phyloP scores from a whole-genome alignment of 139 green algal genomes.

The Chlorella sp. region DNA sequence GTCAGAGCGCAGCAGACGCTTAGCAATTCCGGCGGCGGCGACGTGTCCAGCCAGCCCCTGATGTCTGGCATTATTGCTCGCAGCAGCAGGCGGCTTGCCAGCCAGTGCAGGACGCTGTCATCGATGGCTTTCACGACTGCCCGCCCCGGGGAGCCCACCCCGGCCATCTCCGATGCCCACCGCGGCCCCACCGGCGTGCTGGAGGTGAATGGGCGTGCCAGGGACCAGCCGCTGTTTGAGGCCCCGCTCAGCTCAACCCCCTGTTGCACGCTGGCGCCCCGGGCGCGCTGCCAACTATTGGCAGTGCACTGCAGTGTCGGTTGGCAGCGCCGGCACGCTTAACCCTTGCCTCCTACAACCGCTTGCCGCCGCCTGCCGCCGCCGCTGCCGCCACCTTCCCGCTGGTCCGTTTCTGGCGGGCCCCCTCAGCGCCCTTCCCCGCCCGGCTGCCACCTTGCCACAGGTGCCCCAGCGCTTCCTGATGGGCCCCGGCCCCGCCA shows the following conservation, averaged over 20 bases:
- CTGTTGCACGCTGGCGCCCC: background rate
- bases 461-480: constrained; percentile 74
- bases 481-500: constrained; percentile 89
- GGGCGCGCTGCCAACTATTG: background rate
- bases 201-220: background rate
- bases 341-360: no score
- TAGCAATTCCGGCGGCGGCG: background rate
- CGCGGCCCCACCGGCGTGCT: constrained; percentile 42
- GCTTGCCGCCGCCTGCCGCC: background rate
- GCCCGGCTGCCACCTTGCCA: background rate
- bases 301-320: no score
- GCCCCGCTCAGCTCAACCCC: background rate
- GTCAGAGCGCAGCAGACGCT: background rate
- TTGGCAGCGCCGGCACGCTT: no score
- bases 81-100: constrained; percentile 1
- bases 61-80: background rate
- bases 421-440: no score
- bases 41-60: background rate
- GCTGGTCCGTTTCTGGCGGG: background rate
- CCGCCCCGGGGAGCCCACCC: constrained; percentile 20
- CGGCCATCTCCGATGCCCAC: constrained; percentile 29
- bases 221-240: background rate
- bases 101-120: background rate
- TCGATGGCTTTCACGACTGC: background rate
- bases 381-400: background rate